Percentiles rank a stretch among this genome's conserved stretches.
Evolutionary conservation across 345 rosid species (phyloP).

Genomic region (Cardiospermum halicacabum): DNA sequence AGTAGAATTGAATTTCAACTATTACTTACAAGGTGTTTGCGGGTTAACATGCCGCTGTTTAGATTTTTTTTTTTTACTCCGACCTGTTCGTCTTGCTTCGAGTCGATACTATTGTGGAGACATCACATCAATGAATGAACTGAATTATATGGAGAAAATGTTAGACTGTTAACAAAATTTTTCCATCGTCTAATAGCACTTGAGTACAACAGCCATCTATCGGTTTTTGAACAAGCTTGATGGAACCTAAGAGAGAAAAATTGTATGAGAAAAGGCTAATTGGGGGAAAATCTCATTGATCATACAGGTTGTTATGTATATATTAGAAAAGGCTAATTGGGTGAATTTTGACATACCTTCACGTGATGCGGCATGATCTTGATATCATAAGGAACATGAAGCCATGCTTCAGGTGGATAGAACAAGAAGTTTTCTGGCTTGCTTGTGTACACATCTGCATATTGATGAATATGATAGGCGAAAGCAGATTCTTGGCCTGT

Average conservation of each 20-base stretch:
- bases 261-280: neutral
- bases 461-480: constrained; percentile 92
- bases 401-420: constrained; percentile 90
- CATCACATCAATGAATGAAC: constrained; percentile 10
- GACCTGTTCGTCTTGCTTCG: neutral
- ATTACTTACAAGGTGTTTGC: neutral
- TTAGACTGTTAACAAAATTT: neutral
- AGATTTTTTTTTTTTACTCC: neutral
- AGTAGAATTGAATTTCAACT: neutral
- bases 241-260: constrained; percentile 42
- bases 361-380: constrained; percentile 98
- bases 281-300: neutral
- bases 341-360: constrained; percentile 49
- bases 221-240: constrained; percentile 45
- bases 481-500: constrained; percentile 94
- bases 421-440: constrained; percentile 86
- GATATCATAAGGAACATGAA: constrained; percentile 79
- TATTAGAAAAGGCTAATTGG: too few species aligned
- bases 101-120: neutral
- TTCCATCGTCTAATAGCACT: neutral
- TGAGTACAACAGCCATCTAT: constrained; percentile 5
- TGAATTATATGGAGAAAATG: neutral
- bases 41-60: neutral
- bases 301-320: neutral
- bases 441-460: constrained; percentile 90